Percentiles rank a stretch among this genome's conserved stretches.
phyloP scores from a whole-genome alignment of 2,329 filamentous ascomycete genomes.

The Scytalidium lignicola region DNA sequence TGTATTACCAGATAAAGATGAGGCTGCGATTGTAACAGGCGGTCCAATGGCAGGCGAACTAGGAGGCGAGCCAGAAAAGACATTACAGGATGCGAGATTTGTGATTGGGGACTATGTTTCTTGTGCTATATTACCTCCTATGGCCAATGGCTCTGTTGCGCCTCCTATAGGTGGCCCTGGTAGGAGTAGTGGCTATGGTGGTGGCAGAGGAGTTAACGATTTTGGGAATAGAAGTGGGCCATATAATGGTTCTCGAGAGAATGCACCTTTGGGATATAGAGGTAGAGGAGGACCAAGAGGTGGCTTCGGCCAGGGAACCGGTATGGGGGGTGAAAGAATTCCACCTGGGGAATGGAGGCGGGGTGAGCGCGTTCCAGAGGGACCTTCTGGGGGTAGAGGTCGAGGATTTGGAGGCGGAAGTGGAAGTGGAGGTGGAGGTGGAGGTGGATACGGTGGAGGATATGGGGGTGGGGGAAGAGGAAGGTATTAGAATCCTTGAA shows the following conservation, averaged over 20 bases:
- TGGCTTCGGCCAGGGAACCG: constrained; percentile 35
- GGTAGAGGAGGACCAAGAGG: constrained; percentile 31
- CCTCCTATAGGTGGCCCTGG: constrained; percentile 49
- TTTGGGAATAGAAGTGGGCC: constrained; percentile 34
- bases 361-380: constrained; percentile 57
- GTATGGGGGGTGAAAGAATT: constrained; percentile 29
- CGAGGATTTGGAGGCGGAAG: constrained; percentile 41
- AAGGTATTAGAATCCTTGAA: constrained; percentile 28
- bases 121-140: constrained; percentile 73
- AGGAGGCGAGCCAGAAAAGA: constrained; percentile 63
- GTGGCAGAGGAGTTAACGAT: constrained; percentile 29
- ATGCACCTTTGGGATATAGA: constrained; percentile 28
- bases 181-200: constrained; percentile 35
- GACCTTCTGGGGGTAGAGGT: constrained; percentile 34
- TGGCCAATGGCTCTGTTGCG: constrained; percentile 68
- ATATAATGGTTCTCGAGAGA: constrained; percentile 32
- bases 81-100: constrained; percentile 71
- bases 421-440: constrained; percentile 34
- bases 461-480: constrained; percentile 42
- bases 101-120: constrained; percentile 86
- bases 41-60: constrained; percentile 31
- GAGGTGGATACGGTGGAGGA: constrained; percentile 32
- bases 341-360: constrained; percentile 59
- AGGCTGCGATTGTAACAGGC: constrained; percentile 26
- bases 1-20: constrained; percentile 31